Conservation (phyloP, 305 asterid species). For the Salvia sclarea region DNA sequence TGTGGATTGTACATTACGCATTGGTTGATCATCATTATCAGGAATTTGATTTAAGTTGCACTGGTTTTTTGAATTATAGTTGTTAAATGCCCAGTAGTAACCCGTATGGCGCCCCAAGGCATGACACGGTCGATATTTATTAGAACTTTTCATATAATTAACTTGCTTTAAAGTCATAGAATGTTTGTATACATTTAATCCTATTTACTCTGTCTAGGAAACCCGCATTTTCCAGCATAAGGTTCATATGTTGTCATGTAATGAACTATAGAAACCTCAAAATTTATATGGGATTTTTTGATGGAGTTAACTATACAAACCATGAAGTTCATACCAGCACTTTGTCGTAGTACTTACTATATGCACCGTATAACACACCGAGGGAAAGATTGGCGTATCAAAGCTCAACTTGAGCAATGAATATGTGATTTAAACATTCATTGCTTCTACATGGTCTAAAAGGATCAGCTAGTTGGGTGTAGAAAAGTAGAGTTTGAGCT, state of each 20-base stretch:
- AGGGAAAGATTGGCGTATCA: neutral
- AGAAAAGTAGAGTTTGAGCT: neutral
- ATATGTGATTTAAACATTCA: neutral
- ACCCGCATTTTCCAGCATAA: neutral
- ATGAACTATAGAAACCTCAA: too few species aligned
- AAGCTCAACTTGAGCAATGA: neutral
- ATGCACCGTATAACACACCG: neutral
- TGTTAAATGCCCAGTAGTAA: neutral
- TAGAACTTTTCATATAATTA: too few species aligned
- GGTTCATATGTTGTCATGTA: neutral
- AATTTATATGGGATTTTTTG: too few species aligned
- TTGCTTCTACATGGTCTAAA: neutral
- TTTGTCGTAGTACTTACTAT: neutral
- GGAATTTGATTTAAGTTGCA: constrained; percentile 13
- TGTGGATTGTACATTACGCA: neutral
- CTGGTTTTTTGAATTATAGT: constrained; percentile 8
- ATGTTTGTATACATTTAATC: neutral
- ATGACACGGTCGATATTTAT: neutral
- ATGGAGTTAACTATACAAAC: too few species aligned
- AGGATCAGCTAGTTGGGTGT: neutral
- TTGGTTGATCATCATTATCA: constrained; percentile 8
- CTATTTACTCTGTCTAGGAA: neutral
- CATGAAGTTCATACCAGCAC: too few species aligned
- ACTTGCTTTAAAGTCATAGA: neutral
- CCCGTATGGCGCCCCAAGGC: neutral